A percentile compares a stretch with the other conserved stretches of the same genome.
Conservation (phyloP, 2,329 filamentous ascomycete genomes). For the Paracorniculantispora psalliotae region DNA sequence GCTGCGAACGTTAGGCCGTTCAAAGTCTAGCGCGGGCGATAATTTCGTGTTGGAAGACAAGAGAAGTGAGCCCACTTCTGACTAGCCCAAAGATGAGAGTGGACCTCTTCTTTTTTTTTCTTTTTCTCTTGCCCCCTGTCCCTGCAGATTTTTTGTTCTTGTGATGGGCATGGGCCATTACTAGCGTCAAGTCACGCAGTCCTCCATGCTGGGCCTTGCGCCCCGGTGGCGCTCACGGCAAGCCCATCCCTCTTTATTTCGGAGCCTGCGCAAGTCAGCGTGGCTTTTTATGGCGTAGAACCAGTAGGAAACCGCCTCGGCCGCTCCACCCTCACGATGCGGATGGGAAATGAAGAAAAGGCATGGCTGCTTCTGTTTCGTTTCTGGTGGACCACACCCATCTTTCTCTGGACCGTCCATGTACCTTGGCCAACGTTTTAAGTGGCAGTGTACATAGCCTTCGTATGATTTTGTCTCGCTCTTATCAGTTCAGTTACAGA, state of each 20-base stretch:
- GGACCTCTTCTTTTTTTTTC: not conserved
- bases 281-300: not conserved
- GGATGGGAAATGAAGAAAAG: conserved; percentile 7
- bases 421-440: not conserved
- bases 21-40: conserved; percentile 7
- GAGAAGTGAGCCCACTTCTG: not conserved
- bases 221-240: conserved; percentile 9
- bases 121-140: not conserved
- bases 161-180: conserved; percentile 1
- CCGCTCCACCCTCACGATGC: not conserved
- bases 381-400: not conserved
- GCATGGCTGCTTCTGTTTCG: not conserved
- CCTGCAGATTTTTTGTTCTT: conserved; percentile 10
- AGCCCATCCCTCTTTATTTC: not conserved
- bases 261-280: conserved; percentile 4
- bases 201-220: not conserved
- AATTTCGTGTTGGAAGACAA: not conserved
- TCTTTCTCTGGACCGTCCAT: not conserved
- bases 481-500: not conserved
- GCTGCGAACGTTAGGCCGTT: not conserved
- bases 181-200: not conserved
- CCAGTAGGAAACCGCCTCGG: not conserved
- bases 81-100: conserved; percentile 3
- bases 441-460: not conserved
- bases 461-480: not conserved